Percentiles rank a stretch among this genome's conserved stretches.
phyloP scores from a whole-genome alignment of 208 protist species.

The Crithidia thermophila region DNA sequence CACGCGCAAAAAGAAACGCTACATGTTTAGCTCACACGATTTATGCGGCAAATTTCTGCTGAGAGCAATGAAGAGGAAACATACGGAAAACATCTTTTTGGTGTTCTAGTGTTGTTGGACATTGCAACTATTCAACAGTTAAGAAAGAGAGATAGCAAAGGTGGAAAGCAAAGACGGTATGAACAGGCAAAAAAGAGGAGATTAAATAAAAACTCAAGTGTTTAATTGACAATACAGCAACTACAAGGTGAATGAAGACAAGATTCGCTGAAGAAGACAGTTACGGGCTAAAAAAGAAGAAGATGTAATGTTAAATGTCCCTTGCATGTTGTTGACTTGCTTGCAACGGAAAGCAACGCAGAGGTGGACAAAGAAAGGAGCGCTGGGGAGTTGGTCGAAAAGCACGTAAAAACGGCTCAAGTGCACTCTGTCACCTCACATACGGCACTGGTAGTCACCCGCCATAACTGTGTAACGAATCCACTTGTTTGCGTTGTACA shows the following conservation, averaged over 20 bases:
- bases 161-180: not conserved
- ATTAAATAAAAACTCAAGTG: not conserved
- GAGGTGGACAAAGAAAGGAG: not conserved
- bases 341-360: too few species aligned
- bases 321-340: too few species aligned
- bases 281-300: too few species aligned
- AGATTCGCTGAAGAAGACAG: not conserved
- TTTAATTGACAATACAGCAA: not conserved
- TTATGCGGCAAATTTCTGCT: too few species aligned
- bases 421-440: slow-evolving; percentile 47
- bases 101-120: not conserved
- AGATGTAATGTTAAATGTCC: too few species aligned
- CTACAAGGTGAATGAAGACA: not conserved
- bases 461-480: slow-evolving; percentile 98
- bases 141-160: not conserved
- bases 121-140: slow-evolving; percentile 3
- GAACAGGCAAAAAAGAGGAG: not conserved
- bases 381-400: not conserved
- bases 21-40: too few species aligned
- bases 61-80: too few species aligned
- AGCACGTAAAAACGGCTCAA: slow-evolving; percentile 14
- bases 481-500: slow-evolving; percentile 97
- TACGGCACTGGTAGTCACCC: slow-evolving; percentile 97
- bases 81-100: too few species aligned
- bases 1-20: too few species aligned